These are phyloP conservation scores for Solanum arcanum DNA, from an alignment of 257 asterid genomes.

Conservation along the genomic window DNA sequence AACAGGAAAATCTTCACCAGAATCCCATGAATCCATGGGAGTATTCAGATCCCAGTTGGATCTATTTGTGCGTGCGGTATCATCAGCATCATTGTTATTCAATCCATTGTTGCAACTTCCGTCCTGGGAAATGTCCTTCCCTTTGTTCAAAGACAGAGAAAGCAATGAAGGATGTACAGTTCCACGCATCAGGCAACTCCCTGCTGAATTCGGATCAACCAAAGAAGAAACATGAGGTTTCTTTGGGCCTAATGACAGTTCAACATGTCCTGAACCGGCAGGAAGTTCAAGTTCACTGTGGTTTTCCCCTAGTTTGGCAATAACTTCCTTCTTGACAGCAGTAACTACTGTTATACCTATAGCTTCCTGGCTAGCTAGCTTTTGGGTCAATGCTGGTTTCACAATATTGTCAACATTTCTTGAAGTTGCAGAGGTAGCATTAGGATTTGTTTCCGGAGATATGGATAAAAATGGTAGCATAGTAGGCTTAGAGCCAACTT, in stretches of 20 bases:
- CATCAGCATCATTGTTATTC: slow-evolving; percentile 9
- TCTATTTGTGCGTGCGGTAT: slow-evolving; percentile 24
- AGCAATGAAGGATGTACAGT: slow-evolving; percentile 33
- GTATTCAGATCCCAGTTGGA: slow-evolving; percentile 88
- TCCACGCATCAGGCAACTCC: slow-evolving; percentile 5
- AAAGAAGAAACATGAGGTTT: slow-evolving; percentile 12
- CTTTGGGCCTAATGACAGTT: slow-evolving; percentile 32
- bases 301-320: slow-evolving; percentile 19
- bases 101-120: slow-evolving; percentile 6
- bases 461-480: slow-evolving; percentile 11
- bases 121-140: slow-evolving; percentile 6
- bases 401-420: slow-evolving; percentile 9
- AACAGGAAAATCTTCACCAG: slow-evolving; percentile 22
- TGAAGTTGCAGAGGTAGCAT: slow-evolving; percentile 10
- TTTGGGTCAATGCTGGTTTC: slow-evolving; percentile 12
- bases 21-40: slow-evolving; percentile 83
- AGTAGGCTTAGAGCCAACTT: slow-evolving; percentile 4
- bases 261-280: slow-evolving; percentile 18
- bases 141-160: slow-evolving; percentile 34
- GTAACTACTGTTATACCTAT: background rate
- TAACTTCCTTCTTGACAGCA: slow-evolving; percentile 33
- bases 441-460: slow-evolving; percentile 14
- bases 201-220: slow-evolving; percentile 10
- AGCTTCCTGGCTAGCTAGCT: slow-evolving; percentile 10
- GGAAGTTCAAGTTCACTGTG: slow-evolving; percentile 14